Base-by-base conservation (phyloP, 2,329 filamentous ascomycete species). In the Proliferodiscus dingleyae region DNA sequence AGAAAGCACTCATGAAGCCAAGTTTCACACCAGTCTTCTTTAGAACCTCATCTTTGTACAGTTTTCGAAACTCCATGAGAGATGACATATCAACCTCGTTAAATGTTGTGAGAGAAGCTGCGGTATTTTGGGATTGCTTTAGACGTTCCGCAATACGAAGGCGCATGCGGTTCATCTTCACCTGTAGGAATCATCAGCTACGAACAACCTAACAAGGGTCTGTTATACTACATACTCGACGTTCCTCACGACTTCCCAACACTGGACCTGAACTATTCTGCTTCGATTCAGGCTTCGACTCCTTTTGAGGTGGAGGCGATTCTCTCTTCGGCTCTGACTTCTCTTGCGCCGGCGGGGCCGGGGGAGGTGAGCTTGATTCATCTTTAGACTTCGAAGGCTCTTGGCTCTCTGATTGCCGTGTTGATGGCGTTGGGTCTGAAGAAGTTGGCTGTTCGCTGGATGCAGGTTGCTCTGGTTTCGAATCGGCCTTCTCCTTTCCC, bases 111-210 rank as follows among this genome's bases (percentile, higher is more conserved):
- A 98, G 77, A 3, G 93, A 95, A 36, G 93, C 93, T 41, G 93
- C 91, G 2, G 93, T 97, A 73, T 98, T 98, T 67, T 98, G 93
- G 16, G 93, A 97, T 68, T 98, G 93, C 81, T 98, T 98, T 55
- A 98, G 80, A 59, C 93, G 89, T 74, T 98, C 93, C 41, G 93
- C 89, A 59, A 97, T 98, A 52, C 93, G 85, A 51, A 97, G 81
- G 56, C 93, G 89, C 93, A 98, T 98, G 55, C 93, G 89, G 76
- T 97, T 97, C 93, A 98, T 98, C 78, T 98, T 98, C 62, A 97
- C 89, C 87, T 93, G 60, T 45, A 53, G 44, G 34, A 51, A 16
- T 42, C 33, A 33, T 58, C 41, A 57, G 47, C 23, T 8, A 19
- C 15, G 36, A 19, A 9, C n/a, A 19, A 22, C 28, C 15, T 3